Percentiles rank a stretch among this genome's conserved stretches.
These are phyloP conservation scores for Fusarium nematophilum DNA, from an alignment of 2,329 filamentous ascomycete genomes.

Conservation along the genomic window DNA sequence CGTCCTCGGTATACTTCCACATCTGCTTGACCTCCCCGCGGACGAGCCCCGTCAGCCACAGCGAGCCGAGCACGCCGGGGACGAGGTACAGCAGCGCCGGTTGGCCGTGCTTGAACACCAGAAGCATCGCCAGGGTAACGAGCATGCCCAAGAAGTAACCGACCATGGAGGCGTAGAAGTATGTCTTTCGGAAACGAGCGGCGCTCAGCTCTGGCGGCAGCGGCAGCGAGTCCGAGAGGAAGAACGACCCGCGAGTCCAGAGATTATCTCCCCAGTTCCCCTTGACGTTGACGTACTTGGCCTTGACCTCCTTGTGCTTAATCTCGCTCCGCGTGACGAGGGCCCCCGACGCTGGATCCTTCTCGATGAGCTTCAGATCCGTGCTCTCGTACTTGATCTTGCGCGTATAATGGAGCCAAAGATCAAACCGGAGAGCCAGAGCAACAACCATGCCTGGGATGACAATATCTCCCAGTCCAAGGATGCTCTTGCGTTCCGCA, in stretches of 20 bases:
- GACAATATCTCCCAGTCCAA: constrained; percentile 94
- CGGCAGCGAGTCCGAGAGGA: constrained; percentile 37
- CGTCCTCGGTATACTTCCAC: constrained; percentile 85
- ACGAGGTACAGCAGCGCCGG: constrained; percentile 94
- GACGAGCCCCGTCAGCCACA: constrained; percentile 79
- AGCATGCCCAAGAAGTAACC: constrained; percentile 86
- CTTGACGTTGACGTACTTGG: constrained; percentile 67
- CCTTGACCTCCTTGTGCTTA: constrained; percentile 62
- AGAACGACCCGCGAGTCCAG: constrained; percentile 68
- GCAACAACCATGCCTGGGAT: constrained; percentile 92
- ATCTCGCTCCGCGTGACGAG: constrained; percentile 50
- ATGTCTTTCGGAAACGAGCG: constrained; percentile 79
- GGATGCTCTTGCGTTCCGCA: constrained; percentile 79
- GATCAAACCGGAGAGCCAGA: constrained; percentile 89
- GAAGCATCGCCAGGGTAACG: constrained; percentile 79
- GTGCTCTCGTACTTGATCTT: constrained; percentile 65
- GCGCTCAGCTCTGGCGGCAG: constrained; percentile 51
- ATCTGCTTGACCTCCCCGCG: constrained; percentile 79
- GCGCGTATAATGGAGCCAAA: constrained; percentile 83
- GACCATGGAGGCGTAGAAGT: constrained; percentile 80
- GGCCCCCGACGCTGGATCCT: constrained; percentile 48
- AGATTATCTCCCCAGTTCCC: constrained; percentile 86
- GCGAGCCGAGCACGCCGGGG: constrained; percentile 79
- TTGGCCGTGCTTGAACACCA: constrained; percentile 83
- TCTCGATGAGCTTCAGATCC: constrained; percentile 49